phyloP scores from a whole-genome alignment of 495 filamentous ascomycete species.

The Aspergillus bertholletiae region DNA sequence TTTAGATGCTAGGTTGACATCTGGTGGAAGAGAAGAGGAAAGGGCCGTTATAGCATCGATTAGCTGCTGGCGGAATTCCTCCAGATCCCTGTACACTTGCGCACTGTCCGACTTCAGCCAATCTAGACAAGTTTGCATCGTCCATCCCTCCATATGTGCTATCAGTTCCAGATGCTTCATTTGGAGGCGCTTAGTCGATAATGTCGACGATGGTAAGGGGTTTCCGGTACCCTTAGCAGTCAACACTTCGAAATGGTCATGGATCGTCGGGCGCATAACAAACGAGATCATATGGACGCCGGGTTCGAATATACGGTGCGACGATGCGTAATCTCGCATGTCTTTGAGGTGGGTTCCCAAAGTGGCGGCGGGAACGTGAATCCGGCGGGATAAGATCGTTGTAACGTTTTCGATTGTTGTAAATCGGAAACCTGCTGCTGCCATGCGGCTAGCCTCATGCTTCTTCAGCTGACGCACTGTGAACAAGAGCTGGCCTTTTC shows the following conservation, averaged over 20 bases:
- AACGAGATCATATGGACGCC: slow-evolving; percentile 78
- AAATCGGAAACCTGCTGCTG: slow-evolving; percentile 73
- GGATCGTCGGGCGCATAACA: slow-evolving; percentile 62
- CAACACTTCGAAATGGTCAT: slow-evolving; percentile 70
- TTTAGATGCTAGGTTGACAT: slow-evolving; percentile 43
- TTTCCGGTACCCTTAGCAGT: slow-evolving; percentile 61
- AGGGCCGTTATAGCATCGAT: slow-evolving; percentile 39
- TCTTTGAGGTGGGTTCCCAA: slow-evolving; percentile 53
- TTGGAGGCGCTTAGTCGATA: slow-evolving; percentile 55
- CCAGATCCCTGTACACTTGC: slow-evolving; percentile 26
- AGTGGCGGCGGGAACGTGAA: slow-evolving; percentile 61
- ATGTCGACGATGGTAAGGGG: slow-evolving; percentile 61
- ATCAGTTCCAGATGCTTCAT: slow-evolving; percentile 56
- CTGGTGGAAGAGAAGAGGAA: slow-evolving; percentile 37
- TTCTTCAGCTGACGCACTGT: slow-evolving; percentile 64
- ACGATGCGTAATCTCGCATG: slow-evolving; percentile 58
- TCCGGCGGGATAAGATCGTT: slow-evolving; percentile 59
- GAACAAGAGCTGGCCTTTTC: slow-evolving; percentile 75
- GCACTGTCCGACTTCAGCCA: slow-evolving; percentile 37
- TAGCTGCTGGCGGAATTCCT: slow-evolving; percentile 40
- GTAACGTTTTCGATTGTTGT: slow-evolving; percentile 66
- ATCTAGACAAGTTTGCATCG: slow-evolving; percentile 47
- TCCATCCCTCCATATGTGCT: slow-evolving; percentile 53
- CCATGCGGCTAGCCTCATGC: slow-evolving; percentile 57
- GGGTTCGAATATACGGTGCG: slow-evolving; percentile 49